These are phyloP conservation scores for Kernera saxatilis DNA, from an alignment of 345 rosid genomes.

Conservation along the genomic window DNA sequence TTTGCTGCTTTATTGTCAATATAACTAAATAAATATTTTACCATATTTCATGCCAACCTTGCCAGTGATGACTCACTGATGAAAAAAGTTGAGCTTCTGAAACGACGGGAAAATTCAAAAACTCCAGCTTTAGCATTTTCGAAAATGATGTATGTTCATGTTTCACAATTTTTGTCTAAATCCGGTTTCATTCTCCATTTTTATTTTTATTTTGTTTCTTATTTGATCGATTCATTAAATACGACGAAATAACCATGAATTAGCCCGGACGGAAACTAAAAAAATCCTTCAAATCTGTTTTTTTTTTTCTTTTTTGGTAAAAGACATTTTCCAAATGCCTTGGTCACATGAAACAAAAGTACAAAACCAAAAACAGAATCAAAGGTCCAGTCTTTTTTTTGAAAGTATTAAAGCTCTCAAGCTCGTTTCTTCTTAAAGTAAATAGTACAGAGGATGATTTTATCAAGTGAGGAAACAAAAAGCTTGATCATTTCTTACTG, in stretches of 20 bases:
- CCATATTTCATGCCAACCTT: neutral
- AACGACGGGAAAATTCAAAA: neutral
- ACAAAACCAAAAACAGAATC: constrained; percentile 21
- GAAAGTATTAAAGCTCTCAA: constrained; percentile 7
- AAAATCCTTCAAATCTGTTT: neutral
- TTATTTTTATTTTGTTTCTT: neutral
- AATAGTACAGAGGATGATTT: neutral
- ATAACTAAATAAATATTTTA: neutral
- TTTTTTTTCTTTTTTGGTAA: neutral
- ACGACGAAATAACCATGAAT: neutral
- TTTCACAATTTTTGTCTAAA: neutral
- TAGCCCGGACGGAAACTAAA: neutral
- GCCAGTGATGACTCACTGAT: neutral
- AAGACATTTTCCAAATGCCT: neutral
- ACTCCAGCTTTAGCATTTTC: neutral
- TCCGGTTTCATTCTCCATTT: neutral
- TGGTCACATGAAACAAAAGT: constrained; percentile 21
- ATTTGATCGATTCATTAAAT: neutral
- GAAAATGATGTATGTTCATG: neutral
- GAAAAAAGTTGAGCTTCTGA: neutral
- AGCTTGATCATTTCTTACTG: neutral
- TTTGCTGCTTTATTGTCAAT: neutral
- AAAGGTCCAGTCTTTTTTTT: neutral
- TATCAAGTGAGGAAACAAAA: constrained; percentile 6
- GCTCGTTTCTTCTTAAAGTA: constrained; percentile 3